Conservation (phyloP, 176 grass and related monocot genomes). For the Carex parvula region DNA sequence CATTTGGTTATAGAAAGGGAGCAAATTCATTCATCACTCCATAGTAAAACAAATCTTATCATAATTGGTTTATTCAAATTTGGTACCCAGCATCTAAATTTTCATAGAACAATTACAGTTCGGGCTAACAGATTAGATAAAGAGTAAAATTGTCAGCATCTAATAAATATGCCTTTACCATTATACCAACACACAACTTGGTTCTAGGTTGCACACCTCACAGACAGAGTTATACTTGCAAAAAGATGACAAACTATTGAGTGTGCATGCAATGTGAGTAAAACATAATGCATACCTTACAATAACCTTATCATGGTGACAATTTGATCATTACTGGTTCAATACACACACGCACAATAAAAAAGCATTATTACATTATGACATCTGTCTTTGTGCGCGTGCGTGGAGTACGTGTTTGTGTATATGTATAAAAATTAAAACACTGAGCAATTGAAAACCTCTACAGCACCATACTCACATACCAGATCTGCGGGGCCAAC, state of each 20-base stretch:
- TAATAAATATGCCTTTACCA: neutral
- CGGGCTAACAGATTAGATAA: neutral
- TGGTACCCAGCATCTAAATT: neutral
- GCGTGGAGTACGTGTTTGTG: too few relatives aligned
- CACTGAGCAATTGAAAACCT: neutral
- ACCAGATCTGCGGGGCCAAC: slow-evolving; percentile 14
- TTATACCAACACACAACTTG: neutral
- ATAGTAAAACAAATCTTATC: neutral
- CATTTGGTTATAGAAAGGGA: neutral
- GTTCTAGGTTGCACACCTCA: neutral
- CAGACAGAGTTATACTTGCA: neutral
- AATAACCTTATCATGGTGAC: neutral
- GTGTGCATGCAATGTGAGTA: neutral
- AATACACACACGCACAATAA: neutral
- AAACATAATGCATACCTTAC: neutral
- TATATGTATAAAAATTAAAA: too few relatives aligned
- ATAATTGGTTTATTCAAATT: neutral
- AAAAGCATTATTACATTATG: neutral
- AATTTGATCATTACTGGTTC: too few relatives aligned
- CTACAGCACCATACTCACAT: slow-evolving; percentile 29
- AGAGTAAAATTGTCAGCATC: neutral
- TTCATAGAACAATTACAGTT: neutral
- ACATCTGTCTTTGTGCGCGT: too few relatives aligned
- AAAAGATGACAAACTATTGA: neutral
- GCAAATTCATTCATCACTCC: neutral